These are phyloP conservation scores for Geranium incanum DNA, from an alignment of 441 rosid species.

Conservation along the genomic window DNA sequence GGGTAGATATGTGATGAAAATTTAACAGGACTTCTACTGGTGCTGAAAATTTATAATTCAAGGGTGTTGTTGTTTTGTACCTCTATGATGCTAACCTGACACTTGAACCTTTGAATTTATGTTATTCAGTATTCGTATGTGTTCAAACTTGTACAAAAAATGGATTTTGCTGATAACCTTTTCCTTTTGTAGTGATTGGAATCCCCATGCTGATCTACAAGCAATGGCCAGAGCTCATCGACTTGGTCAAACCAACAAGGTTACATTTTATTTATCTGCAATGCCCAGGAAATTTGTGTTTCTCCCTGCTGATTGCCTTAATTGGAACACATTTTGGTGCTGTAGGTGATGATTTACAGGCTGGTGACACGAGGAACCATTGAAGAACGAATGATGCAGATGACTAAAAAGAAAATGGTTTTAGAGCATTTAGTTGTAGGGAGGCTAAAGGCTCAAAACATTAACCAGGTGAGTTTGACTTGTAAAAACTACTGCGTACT, in stretches of 20 bases:
- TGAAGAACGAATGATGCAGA: conserved; percentile 98
- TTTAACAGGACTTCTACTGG: neutral
- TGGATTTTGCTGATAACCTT: neutral
- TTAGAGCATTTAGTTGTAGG: conserved; percentile 99
- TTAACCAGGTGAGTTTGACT: conserved; percentile 66
- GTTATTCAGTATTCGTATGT: neutral
- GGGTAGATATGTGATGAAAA: neutral
- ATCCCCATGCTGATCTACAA: conserved; percentile 98
- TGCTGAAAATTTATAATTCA: neutral
- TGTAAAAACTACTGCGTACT: neutral
- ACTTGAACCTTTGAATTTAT: conserved; percentile 55
- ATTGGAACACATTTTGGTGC: conserved; percentile 14
- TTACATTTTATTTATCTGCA: conserved; percentile 24
- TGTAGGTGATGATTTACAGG: conserved; percentile 92
- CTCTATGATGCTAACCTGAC: conserved; percentile 82
- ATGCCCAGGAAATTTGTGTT: neutral
- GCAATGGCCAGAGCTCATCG: conserved; percentile 99
- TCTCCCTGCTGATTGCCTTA: conserved; percentile 9
- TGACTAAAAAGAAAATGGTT: conserved; percentile 99
- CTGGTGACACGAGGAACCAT: conserved; percentile 83
- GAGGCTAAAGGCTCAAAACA: conserved; percentile 86
- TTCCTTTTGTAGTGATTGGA: conserved; percentile 77
- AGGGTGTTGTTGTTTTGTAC: conserved; percentile 11
- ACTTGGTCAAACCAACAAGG: conserved; percentile 97
- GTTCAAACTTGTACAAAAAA: conserved; percentile 11